phyloP scores from a whole-genome alignment of 352 stramenopile species.

The Pilasporangium apinafurcum region DNA sequence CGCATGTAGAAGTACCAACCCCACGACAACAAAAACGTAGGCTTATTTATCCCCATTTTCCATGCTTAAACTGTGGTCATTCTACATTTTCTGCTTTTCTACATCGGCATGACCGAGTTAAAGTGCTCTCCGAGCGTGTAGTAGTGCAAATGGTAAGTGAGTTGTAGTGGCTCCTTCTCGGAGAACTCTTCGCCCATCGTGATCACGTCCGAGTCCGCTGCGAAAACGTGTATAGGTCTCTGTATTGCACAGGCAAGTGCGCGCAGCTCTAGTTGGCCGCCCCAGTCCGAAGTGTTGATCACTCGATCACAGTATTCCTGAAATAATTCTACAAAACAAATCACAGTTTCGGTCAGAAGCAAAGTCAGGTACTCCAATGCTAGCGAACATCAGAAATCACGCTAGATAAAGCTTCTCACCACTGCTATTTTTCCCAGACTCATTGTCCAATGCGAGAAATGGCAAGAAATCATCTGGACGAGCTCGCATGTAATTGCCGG shows the following conservation, averaged over 20 bases:
- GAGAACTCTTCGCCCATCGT: conserved; percentile 86
- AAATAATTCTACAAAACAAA: conserved; percentile 49
- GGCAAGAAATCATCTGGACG: conserved; percentile 90
- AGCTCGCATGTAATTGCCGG: conserved; percentile 71
- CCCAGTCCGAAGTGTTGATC: conserved; percentile 91
- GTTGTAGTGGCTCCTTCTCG: conserved; percentile 68
- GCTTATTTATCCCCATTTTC: conserved; percentile 2
- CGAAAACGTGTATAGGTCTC: conserved; percentile 92
- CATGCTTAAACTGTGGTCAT: background rate
- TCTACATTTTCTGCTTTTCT: background rate
- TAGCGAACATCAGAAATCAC: no score
- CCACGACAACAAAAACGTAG: no score
- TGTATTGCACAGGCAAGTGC: conserved; percentile 85
- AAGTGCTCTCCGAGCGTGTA: conserved; percentile 99
- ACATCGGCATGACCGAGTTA: conserved; percentile 86
- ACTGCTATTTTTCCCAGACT: conserved; percentile 19
- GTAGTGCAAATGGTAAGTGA: conserved; percentile 97
- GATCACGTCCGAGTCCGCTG: conserved; percentile 79
- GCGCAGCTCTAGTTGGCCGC: conserved; percentile 94
- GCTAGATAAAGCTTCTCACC: conserved; percentile 9
- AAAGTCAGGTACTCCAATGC: no score
- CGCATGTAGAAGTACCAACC: no score
- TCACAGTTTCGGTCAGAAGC: background rate
- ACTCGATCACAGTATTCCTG: conserved; percentile 91
- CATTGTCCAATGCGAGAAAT: conserved; percentile 79